A percentile compares a stretch with the other conserved stretches of the same genome.
phyloP scores from a whole-genome alignment of 768 basidiomycete genomes.

The Leccinellum albellum region DNA sequence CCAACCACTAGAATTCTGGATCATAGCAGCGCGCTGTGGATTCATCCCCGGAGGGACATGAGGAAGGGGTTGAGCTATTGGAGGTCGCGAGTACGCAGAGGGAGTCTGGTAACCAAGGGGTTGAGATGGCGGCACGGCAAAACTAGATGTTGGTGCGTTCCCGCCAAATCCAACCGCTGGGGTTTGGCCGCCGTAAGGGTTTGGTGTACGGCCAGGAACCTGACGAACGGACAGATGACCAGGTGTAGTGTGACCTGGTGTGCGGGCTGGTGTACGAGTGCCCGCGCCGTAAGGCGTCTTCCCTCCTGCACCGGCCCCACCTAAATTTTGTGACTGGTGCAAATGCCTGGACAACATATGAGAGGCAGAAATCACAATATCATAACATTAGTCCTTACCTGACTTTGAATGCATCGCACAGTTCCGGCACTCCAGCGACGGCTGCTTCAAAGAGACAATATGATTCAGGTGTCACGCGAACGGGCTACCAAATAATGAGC shows the following conservation, averaged over 20 bases:
- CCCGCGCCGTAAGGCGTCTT: conserved; percentile 80
- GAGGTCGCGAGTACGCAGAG: conserved; percentile 37
- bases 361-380: not conserved
- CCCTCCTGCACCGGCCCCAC: conserved; percentile 49
- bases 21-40: conserved; percentile 61
- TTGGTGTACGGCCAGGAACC: conserved; percentile 64
- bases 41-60: conserved; percentile 59
- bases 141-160: conserved; percentile 26
- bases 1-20: conserved; percentile 48
- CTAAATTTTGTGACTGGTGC: conserved; percentile 70
- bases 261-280: conserved; percentile 71
- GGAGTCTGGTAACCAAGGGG: conserved; percentile 41
- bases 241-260: conserved; percentile 73
- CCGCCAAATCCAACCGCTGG: conserved; percentile 31
- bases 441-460: conserved; percentile 90
- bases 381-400: conserved; percentile 39
- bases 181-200: conserved; percentile 61
- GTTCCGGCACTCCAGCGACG: conserved; percentile 85
- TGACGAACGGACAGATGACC: conserved; percentile 77
- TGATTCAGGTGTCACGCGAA: conserved; percentile 82
- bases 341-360: conserved; percentile 50
- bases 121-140: conserved; percentile 30
- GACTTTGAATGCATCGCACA: conserved; percentile 97
- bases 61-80: conserved; percentile 40
- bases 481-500: conserved; percentile 48